phyloP scores from a whole-genome alignment of 1,284 basidiomycete species.

The Leccinum laetum region DNA sequence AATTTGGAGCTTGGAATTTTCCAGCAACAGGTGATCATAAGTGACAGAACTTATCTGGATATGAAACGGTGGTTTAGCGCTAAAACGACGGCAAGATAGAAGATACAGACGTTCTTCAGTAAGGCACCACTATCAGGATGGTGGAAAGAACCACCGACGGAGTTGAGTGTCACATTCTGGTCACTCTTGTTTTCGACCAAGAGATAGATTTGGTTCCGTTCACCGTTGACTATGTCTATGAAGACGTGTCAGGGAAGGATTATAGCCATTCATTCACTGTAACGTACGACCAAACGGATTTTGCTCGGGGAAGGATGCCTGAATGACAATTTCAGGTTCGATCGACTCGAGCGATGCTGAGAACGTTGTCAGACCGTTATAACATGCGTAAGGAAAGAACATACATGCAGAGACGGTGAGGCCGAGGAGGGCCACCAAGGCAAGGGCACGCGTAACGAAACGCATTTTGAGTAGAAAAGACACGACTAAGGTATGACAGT shows the following conservation, averaged over 20 bases:
- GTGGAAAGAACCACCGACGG: constrained; percentile 72
- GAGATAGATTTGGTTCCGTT: constrained; percentile 72
- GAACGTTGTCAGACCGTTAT: constrained; percentile 6
- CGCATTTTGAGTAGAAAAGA: constrained; percentile 22
- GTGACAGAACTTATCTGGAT: constrained; percentile 60
- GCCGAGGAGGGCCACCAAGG: constrained; percentile 19
- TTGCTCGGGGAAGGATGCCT: constrained; percentile 70
- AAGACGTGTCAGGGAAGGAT: constrained; percentile 10
- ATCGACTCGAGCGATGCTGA: constrained; percentile 20
- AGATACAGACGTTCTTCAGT: constrained; percentile 70
- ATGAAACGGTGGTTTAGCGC: constrained; percentile 5
- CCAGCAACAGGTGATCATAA: constrained; percentile 60
- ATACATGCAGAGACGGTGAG: constrained; percentile 26
- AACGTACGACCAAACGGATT: constrained; percentile 84
- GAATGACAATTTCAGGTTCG: constrained; percentile 57
- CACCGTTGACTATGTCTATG: constrained; percentile 84
- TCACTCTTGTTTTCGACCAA: constrained; percentile 76
- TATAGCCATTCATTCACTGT: neutral
- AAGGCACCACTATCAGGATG: constrained; percentile 65
- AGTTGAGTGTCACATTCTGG: constrained; percentile 72
- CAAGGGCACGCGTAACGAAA: constrained; percentile 17
- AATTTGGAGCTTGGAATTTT: constrained; percentile 67
- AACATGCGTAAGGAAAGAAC: constrained; percentile 1
- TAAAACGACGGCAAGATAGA: neutral
- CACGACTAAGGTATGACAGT: neutral